phyloP scores from a whole-genome alignment of 805 yeast genomes.

The Nakazawaea ernobii region DNA sequence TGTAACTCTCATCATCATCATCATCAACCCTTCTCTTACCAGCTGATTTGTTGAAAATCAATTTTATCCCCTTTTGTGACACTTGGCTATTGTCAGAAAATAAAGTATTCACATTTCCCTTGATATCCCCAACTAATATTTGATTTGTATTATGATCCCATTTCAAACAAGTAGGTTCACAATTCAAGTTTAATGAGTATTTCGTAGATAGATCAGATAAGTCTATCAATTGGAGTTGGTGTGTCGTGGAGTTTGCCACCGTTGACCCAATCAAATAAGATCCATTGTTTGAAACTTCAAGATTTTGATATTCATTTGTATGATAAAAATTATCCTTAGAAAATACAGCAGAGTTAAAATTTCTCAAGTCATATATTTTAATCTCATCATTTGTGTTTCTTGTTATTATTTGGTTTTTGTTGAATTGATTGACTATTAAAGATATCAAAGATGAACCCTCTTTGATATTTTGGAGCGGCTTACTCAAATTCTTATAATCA shows the following conservation, averaged over 20 bases:
- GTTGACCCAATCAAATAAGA: conserved; percentile 6
- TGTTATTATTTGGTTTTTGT: conserved; percentile 7
- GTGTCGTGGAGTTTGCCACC: background rate
- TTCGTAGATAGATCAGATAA: conserved; percentile 14
- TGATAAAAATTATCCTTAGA: conserved; percentile 13
- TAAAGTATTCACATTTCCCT: conserved; percentile 14
- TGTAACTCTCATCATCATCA: background rate
- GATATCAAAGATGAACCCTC: background rate
- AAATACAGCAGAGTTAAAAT: conserved; percentile 12
- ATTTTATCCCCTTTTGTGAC: conserved; percentile 18
- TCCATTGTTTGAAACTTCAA: conserved; percentile 9
- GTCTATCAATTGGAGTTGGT: conserved; percentile 1
- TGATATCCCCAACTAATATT: conserved; percentile 16
- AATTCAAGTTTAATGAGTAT: conserved; percentile 1
- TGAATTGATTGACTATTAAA: background rate
- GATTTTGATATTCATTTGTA: conserved; percentile 9
- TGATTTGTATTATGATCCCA: conserved; percentile 20
- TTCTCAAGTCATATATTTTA: conserved; percentile 19
- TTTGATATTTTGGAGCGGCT: background rate
- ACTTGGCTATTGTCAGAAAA: conserved; percentile 13
- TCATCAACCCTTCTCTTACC: conserved; percentile 15
- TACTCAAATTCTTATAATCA: conserved; percentile 5
- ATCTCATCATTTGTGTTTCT: conserved; percentile 10
- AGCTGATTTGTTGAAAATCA: conserved; percentile 15
- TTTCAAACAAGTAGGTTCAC: conserved; percentile 14